Conservation (phyloP, 2,329 filamentous ascomycete species). For the Fusarium pseudograminearum region DNA sequence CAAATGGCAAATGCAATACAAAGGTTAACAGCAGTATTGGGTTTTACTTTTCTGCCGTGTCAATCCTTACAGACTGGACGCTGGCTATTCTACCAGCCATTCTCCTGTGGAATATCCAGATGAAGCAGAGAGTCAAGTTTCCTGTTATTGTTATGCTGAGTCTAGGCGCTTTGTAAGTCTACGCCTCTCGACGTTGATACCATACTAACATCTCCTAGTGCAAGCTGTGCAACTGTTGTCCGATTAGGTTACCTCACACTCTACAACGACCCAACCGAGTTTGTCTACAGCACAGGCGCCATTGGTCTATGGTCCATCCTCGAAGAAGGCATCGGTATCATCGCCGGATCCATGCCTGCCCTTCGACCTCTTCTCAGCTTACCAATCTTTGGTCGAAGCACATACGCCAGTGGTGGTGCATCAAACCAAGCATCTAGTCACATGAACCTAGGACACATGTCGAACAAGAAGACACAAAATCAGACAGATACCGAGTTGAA, state of each 20-base stretch:
- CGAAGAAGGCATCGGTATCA: conserved; percentile 42
- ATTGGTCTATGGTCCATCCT: conserved; percentile 44
- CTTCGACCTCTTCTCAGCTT: conserved; percentile 38
- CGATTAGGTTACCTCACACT: conserved; percentile 38
- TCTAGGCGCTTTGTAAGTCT: conserved; percentile 40
- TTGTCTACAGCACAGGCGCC: conserved; percentile 41
- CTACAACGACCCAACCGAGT: conserved; percentile 40
- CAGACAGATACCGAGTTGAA: conserved; percentile 13
- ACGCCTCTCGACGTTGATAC: fast-evolving
- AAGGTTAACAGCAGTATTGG: conserved; percentile 38
- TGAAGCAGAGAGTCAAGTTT: conserved; percentile 43
- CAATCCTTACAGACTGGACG: conserved; percentile 46
- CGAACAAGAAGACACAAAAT: neutral
- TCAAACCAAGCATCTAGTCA: conserved; percentile 15
- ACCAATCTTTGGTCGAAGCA: conserved; percentile 24
- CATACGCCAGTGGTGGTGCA: conserved; percentile 18
- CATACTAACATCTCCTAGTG: conserved; percentile 20
- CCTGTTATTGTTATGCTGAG: conserved; percentile 39
- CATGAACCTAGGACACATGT: neutral
- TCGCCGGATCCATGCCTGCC: conserved; percentile 44
- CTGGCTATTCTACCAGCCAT: conserved; percentile 45
- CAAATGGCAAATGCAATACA: conserved; percentile 32
- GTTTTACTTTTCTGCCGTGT: conserved; percentile 45
- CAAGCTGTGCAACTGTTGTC: conserved; percentile 42
- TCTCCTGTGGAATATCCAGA: conserved; percentile 46